Evolutionary conservation across 164 flowering plant genomes (phyloP).

Genomic region (Malania oleifera): DNA sequence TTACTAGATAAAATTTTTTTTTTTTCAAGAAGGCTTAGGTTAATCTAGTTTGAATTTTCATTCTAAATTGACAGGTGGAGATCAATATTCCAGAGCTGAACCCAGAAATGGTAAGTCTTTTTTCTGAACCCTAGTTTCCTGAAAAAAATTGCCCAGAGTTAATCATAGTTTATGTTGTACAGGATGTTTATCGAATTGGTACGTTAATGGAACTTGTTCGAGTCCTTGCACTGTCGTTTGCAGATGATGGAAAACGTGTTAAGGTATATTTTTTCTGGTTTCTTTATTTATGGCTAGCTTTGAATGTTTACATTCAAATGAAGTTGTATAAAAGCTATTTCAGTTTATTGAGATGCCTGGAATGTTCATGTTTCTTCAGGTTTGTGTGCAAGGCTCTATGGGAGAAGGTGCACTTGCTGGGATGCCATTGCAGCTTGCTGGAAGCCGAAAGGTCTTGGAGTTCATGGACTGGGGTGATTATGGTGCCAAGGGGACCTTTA

Average conservation of each 20-base stretch:
- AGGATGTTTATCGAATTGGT: background rate
- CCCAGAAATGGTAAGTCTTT: background rate
- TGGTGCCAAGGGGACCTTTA: constrained; percentile 74
- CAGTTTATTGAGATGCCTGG: background rate
- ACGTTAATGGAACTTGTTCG: background rate
- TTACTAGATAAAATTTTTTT: background rate
- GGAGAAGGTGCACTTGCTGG: constrained; percentile 94
- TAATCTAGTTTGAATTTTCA: background rate
- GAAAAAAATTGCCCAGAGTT: background rate
- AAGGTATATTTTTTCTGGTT: constrained; percentile 46
- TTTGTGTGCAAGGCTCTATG: constrained; percentile 98
- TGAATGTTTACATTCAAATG: background rate
- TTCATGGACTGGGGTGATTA: constrained; percentile 98
- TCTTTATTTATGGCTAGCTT: constrained; percentile 1
- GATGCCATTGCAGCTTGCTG: constrained; percentile 96
- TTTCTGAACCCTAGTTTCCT: background rate
- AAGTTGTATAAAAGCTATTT: background rate
- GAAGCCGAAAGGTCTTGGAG: constrained; percentile 78
- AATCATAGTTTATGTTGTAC: background rate
- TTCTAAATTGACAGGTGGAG: background rate
- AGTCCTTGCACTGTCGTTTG: constrained; percentile 76
- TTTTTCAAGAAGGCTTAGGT: background rate
- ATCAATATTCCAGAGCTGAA: constrained; percentile 1
- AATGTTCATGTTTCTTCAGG: constrained; percentile 38
- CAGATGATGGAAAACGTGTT: constrained; percentile 92